Evolutionary conservation across 495 filamentous ascomycete species (phyloP).

Genomic region (Penicillium cosmopolitanum): DNA sequence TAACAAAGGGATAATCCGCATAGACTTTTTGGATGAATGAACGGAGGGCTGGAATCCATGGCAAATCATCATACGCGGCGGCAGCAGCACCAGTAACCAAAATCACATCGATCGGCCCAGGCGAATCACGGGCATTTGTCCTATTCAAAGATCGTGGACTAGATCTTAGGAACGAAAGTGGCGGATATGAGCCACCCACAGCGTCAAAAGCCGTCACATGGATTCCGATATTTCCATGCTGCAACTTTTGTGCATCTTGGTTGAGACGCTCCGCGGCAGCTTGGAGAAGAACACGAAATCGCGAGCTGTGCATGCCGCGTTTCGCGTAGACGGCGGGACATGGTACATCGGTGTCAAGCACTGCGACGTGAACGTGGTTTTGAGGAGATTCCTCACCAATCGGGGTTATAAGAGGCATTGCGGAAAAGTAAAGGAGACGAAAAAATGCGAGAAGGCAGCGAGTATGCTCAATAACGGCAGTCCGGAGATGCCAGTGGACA

Average conservation of each 20-base stretch:
- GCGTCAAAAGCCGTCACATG: constrained; percentile 26
- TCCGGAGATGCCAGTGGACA: too few species aligned
- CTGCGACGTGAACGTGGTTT: not conserved
- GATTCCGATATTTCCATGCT: constrained; percentile 1
- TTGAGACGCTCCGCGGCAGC: constrained; percentile 26
- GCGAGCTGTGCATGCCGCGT: constrained; percentile 35
- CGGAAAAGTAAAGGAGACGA: not conserved
- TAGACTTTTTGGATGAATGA: constrained; percentile 10
- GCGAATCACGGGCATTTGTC: not conserved
- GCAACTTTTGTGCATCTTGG: not conserved
- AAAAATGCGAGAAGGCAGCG: not conserved
- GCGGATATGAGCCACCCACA: constrained; percentile 22
- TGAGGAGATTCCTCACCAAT: not conserved
- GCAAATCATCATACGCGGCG: constrained; percentile 20
- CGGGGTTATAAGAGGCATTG: not conserved
- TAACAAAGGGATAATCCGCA: constrained; percentile 31
- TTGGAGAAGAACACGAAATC: constrained; percentile 29
- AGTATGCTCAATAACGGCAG: not conserved
- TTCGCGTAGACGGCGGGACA: constrained; percentile 22
- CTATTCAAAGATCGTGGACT: not conserved
- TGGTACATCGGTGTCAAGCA: constrained; percentile 14
- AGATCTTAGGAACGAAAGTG: constrained; percentile 3
- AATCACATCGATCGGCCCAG: constrained; percentile 23
- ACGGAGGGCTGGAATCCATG: constrained; percentile 21
- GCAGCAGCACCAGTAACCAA: constrained; percentile 28